Base-by-base conservation (phyloP, 1,139 yeast species). In the Suhomyces ambrosiae region DNA sequence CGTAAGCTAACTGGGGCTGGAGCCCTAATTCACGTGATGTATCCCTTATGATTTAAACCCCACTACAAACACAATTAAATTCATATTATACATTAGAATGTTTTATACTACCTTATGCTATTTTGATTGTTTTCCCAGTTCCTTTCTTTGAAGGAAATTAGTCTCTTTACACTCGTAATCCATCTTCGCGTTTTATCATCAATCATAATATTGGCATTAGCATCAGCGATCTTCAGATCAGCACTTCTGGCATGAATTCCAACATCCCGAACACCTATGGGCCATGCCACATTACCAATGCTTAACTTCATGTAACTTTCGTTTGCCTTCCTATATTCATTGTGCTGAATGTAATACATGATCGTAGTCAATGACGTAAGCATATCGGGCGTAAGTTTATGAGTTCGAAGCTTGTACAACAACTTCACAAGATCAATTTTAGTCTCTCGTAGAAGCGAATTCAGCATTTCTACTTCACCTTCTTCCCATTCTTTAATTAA, bases 271-370 rank as follows among this genome's bases (percentile, higher is more conserved):
- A 88, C 86, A 24, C 96, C 96, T 45, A 88, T 85, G 2, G 96
- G 96, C 95, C 96, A 88, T 2, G 95, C 92, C 2, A 86, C 88
- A 48, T 86, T 86, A 1, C 96, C 96, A 23, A 88, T 82, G 53
- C 94, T 83, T 46, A 88, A 64, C 47, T 83, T 77, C 71, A 86
- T 68, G 55, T 88, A 88, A 25, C 82, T 71, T 50, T 85, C 87
- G 44, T 78, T 77, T 4, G 95, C 90, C 36, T 66, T 66, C 26
- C 65, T 61, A 49, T 59, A 81, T 24, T 82, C 71, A 12, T 62
- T 55, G 8, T 62, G 56, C 58, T 88, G 95, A 14, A 86, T 37
- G 50, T 82, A 72, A 52, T 74, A 71, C 6, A 83, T 52, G 2
- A 85, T 74, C 0, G 88, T 82, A 2, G 81, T 67, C 15, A 88